Evolutionary conservation across 164 flowering plant species (phyloP), one percentile per base, ranked within the genome.

Genomic region (Buxus sempervirens): DNA sequence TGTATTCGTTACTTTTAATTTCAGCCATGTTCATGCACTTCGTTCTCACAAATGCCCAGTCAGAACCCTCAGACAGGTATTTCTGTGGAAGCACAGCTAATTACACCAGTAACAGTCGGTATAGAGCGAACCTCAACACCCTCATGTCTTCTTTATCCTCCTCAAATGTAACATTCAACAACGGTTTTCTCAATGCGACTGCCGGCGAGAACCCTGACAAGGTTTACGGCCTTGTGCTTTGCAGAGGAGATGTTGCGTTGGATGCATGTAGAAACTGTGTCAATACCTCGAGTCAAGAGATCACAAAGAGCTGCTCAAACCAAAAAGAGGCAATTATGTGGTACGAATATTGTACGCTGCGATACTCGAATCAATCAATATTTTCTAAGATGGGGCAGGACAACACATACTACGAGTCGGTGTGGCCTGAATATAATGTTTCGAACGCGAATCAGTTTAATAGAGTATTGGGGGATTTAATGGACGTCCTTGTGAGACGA

Each of bases 171-270:
- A n/a, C n/a, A n/a, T n/a, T 62, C 48, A 14, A 18, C 38, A 54
- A 62, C 57, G 76, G 80, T 18, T 79, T 73, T 63, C 56, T 28
- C 68, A 64, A 68, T 38, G 4, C 14, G 28, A 63, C 74, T 0
- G 38, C 1, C 9, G 79, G 76, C 51, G 26, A 60, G 20, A 22
- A 14, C 54, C 27, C 71, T 5, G 71, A 78, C 54, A 21, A n/a
- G 38, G 71, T 60, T 41, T 51, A 64, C 53, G 72, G 66, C 49
- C 27, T 72, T 41, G 62, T 63, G 5, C 72, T 72, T 9, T 80
- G 82, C 67, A 45, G 78, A 18, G 82, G 76, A n/a, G 82, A 80
- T 32, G 36, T 66, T 15, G 18, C 48, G 13, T 18, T 49, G 2
- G 57, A 36, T 28, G n/a, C 2, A 0, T 80, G 82, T 38, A 68